phyloP scores from a whole-genome alignment of 169 alveolate genomes.

The Plasmodium gonderi region DNA sequence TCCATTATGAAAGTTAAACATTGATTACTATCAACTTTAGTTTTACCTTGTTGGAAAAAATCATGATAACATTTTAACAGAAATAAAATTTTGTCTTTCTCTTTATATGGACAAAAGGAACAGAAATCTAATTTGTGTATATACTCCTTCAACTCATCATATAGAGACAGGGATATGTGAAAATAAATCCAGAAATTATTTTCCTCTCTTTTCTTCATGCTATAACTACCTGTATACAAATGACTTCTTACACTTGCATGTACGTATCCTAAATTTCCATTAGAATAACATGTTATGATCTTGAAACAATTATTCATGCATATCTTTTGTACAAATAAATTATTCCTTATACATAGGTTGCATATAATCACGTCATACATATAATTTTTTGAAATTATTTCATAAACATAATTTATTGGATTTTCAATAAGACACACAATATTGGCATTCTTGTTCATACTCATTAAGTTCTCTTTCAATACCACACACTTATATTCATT shows the following conservation, averaged over 20 bases:
- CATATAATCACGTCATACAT: conserved; percentile 19
- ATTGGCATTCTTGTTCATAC: conserved; percentile 17
- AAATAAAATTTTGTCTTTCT: conserved; percentile 13
- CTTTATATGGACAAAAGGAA: background rate
- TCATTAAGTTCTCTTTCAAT: conserved; percentile 12
- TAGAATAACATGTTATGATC: conserved; percentile 24
- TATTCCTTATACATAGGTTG: conserved; percentile 18
- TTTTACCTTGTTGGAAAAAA: background rate
- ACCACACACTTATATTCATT: conserved; percentile 32
- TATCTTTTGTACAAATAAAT: conserved; percentile 27
- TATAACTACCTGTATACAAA: background rate
- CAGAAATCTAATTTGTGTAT: background rate
- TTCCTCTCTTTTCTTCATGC: background rate
- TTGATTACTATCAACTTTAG: background rate
- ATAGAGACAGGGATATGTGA: conserved; percentile 16
- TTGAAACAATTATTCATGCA: background rate
- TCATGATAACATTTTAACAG: conserved; percentile 24
- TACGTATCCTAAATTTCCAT: conserved; percentile 13
- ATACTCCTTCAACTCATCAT: conserved; percentile 17
- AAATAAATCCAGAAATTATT: background rate
- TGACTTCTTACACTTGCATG: conserved; percentile 5
- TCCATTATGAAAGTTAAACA: background rate
- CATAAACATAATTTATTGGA: conserved; percentile 18
- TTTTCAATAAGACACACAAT: conserved; percentile 9
- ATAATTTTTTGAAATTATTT: background rate